Percentiles rank a stretch among this genome's conserved stretches.
phyloP scores from a whole-genome alignment of 192 early-diverging fungal species.

The Dispira simplex region DNA sequence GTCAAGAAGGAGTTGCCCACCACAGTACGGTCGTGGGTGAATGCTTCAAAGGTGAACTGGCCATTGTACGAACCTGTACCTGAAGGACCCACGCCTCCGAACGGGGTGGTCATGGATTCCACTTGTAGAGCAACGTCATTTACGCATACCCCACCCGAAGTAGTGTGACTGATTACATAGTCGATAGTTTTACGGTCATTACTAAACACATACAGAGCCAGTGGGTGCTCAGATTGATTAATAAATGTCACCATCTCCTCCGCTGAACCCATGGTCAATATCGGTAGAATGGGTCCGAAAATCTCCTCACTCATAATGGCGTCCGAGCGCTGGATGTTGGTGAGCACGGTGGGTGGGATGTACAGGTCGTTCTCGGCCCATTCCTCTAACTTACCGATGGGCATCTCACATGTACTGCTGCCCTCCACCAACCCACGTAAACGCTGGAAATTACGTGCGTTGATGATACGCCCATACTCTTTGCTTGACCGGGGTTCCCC shows the following conservation, averaged over 20 bases:
- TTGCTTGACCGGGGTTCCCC: constrained; percentile 25
- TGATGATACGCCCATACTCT: constrained; percentile 59
- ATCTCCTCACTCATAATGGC: constrained; percentile 69
- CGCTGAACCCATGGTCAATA: constrained; percentile 45
- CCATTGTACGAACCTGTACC: constrained; percentile 84
- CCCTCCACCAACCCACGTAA: constrained; percentile 33
- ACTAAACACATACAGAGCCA: constrained; percentile 67
- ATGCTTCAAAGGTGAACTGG: constrained; percentile 53
- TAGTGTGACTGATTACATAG: constrained; percentile 44
- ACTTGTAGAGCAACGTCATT: constrained; percentile 70
- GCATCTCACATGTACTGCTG: no score
- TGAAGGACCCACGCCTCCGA: constrained; percentile 74
- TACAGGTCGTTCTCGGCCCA: constrained; percentile 41
- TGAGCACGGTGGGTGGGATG: constrained; percentile 72
- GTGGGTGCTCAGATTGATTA: constrained; percentile 49
- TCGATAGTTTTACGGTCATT: constrained; percentile 28
- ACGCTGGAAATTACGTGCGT: constrained; percentile 49
- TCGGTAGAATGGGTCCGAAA: constrained; percentile 83
- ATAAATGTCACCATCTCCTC: constrained; percentile 47
- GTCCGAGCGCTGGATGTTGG: constrained; percentile 42
- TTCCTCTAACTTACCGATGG: constrained; percentile 30
- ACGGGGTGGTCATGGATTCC: constrained; percentile 43
- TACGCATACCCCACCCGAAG: constrained; percentile 56
- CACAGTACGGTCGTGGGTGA: constrained; percentile 59
- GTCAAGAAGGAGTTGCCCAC: constrained; percentile 24